Evolutionary conservation across 106 monocot species (phyloP).

Genomic region (Acanthochlamys bracteata): DNA sequence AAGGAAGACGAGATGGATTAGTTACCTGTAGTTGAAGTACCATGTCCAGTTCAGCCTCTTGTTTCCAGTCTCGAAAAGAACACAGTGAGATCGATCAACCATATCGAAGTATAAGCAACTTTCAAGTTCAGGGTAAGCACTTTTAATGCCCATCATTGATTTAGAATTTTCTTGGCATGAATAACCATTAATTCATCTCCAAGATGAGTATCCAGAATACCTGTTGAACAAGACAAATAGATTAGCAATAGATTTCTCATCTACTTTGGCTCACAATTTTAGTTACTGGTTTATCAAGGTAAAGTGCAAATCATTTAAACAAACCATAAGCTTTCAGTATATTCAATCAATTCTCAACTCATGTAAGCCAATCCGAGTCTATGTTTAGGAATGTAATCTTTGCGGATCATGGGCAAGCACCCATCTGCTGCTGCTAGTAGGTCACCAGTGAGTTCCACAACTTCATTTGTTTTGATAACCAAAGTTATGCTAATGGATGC

Average conservation of each 20-base stretch:
- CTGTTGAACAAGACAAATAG: conserved; percentile 8
- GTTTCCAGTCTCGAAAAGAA: conserved; percentile 61
- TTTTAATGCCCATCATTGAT: conserved; percentile 28
- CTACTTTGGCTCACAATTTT: too few species aligned
- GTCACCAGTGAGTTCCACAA: conserved; percentile 42
- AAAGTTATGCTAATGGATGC: conserved; percentile 23
- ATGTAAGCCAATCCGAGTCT: conserved; percentile 13
- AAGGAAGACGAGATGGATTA: too few species aligned
- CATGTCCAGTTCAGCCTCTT: conserved; percentile 63
- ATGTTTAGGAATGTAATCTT: conserved; percentile 46
- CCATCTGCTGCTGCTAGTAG: conserved; percentile 81
- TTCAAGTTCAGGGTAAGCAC: conserved; percentile 63
- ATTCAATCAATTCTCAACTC: neutral
- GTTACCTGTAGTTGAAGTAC: conserved; percentile 49
- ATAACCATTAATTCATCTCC: conserved; percentile 76
- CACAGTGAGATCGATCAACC: conserved; percentile 41
- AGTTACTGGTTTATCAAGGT: too few species aligned
- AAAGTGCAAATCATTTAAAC: too few species aligned
- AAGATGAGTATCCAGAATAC: conserved; percentile 76
- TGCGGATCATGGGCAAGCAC: conserved; percentile 48
- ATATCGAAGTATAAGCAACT: conserved; percentile 74
- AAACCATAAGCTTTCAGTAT: neutral
- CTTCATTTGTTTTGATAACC: conserved; percentile 25
- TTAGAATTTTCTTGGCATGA: conserved; percentile 31
- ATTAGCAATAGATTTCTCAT: neutral